These are phyloP conservation scores for Emericellopsis terricola DNA, from an alignment of 495 filamentous ascomycete genomes.

Conservation along the genomic window DNA sequence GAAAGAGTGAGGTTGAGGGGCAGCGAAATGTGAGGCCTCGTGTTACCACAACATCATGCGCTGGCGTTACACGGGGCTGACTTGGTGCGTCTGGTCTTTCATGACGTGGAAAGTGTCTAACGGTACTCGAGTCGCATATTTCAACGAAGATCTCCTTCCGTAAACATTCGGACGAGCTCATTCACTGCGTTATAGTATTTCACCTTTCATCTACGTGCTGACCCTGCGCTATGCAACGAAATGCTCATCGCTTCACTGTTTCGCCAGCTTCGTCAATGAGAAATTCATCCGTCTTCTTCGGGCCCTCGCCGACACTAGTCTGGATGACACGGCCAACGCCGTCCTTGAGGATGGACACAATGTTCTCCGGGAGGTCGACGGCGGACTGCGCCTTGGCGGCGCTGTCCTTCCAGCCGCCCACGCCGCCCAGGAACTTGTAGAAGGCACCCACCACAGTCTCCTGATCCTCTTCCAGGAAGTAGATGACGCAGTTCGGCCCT, in stretches of 20 bases:
- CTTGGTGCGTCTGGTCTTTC: no score
- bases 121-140: no score
- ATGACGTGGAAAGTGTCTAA: no score
- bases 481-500: conserved; percentile 91
- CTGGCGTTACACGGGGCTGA: no score
- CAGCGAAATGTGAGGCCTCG: no score
- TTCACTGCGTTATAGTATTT: no score
- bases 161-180: no score
- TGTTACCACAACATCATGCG: no score
- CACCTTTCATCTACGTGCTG: no score
- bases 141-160: no score
- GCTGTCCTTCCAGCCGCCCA: conserved; percentile 43
- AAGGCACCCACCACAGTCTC: conserved; percentile 54
- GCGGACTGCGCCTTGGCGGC: conserved; percentile 23
- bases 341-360: conserved; percentile 42
- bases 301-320: conserved; percentile 84
- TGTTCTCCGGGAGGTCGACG: conserved; percentile 36
- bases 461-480: conserved; percentile 68
- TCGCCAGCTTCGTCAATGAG: conserved; percentile 57
- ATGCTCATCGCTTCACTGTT: conserved; percentile 17
- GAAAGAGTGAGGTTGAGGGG: no score
- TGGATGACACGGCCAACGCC: conserved; percentile 79
- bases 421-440: conserved; percentile 29
- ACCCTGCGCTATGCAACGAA: no score
- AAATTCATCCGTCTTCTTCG: conserved; percentile 56